Base-by-base conservation (phyloP, 1,139 yeast species). In the Groenewaldozyma auringiensis region DNA sequence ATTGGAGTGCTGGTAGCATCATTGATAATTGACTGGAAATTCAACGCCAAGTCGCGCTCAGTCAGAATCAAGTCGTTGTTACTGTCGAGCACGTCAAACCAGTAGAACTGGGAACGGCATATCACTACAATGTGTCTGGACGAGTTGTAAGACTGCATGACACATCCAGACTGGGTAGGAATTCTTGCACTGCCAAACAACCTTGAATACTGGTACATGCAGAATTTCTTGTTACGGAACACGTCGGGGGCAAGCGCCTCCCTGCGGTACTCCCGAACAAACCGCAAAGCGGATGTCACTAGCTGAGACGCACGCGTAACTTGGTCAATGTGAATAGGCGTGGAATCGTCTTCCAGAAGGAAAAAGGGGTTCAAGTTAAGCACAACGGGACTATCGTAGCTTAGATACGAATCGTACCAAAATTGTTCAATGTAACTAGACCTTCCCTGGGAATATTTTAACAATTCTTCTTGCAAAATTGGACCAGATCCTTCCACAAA, bases 121-220 rank as follows among this genome's bases (percentile, higher is more conserved):
- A 85, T 69, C n/a, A 87, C 89, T 27, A 85, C 83, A 46, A 87
- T 79, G 62, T 87, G 96, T 57, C 79, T 83, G 1, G 94, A 79
- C 13, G 78, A 70, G 16, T 74, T 63, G 62, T 86, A 95, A 3
- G 86, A 75, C 65, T 86, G 95, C 83, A 87, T 81, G 49, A 84
- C 76, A 65, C 96, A 87, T 2, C 95, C 95, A 4, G 74, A 70
- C 35, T 74, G 72, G 1, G 94, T 81, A 38, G 96, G 95, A 52
- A 87, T 83, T 61, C 96, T 72, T 3, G 94, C 78, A 16, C 94
- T 81, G 2, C 95, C 96, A 69, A 87, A 87, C 48, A 87, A 68
- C 62, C 86, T 81, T 21, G 83, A 75, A 65, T 86, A 87, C 65
- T 87, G 96, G 63, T 84, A 88, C 96, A 87, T 87, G 65, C 92